phyloP scores from a whole-genome alignment of 2,329 filamentous ascomycete species.

The Periglandula ipomoeae region DNA sequence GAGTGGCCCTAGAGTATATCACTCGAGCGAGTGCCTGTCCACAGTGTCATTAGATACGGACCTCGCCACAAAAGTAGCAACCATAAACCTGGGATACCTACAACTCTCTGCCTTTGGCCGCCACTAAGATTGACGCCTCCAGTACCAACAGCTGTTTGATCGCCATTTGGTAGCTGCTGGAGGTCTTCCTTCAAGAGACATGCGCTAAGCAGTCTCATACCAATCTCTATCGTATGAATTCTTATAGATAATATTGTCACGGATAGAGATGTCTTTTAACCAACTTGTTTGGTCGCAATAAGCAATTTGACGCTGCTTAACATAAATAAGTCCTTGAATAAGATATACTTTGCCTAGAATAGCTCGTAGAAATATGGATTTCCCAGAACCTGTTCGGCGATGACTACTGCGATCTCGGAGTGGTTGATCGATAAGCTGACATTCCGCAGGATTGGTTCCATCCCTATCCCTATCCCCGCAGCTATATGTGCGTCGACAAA shows the following conservation, averaged over 20 bases:
- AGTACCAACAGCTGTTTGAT: slow-evolving; percentile 23
- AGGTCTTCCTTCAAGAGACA: slow-evolving; percentile 18
- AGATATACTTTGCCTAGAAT: slow-evolving; percentile 9
- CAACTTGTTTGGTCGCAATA: slow-evolving; percentile 16
- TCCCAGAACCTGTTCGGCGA: slow-evolving; percentile 18
- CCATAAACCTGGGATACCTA: too few relatives aligned
- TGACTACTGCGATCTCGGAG: slow-evolving; percentile 5
- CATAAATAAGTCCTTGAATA: slow-evolving; percentile 8
- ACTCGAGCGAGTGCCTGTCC: slow-evolving; percentile 29
- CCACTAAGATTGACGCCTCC: slow-evolving; percentile 26
- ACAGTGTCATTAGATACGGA: background rate
- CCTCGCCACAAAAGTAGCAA: background rate
- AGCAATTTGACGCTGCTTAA: slow-evolving; percentile 1
- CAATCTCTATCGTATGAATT: slow-evolving; percentile 10
- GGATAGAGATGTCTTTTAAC: slow-evolving; percentile 15
- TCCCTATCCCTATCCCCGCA: slow-evolving; percentile 24
- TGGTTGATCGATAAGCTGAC: slow-evolving; percentile 1
- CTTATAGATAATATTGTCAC: slow-evolving; percentile 15
- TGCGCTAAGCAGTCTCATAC: slow-evolving; percentile 9
- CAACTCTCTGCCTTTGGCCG: slow-evolving; percentile 26
- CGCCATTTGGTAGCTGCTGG: slow-evolving; percentile 17
- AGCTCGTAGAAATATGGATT: slow-evolving; percentile 7
- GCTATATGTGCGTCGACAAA: slow-evolving; percentile 31
- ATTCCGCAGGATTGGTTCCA: slow-evolving; percentile 19
- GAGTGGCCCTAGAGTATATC: slow-evolving; percentile 25